phyloP scores from a whole-genome alignment of 1,284 basidiomycete species.

The Ustilago trichophora region DNA sequence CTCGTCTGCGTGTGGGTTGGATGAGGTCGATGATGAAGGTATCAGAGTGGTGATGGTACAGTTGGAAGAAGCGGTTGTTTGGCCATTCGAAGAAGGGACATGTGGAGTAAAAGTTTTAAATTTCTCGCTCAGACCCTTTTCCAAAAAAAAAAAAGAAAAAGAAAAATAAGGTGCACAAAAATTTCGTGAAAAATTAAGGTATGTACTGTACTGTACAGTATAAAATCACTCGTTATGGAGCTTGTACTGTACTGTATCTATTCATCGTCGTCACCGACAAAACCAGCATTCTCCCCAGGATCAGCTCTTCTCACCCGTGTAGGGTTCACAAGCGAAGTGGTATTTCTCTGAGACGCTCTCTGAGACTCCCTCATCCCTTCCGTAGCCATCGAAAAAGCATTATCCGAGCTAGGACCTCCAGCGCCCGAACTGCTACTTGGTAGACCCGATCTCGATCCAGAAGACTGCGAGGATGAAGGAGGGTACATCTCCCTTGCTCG shows the following conservation, averaged over 20 bases:
- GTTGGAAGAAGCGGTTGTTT: no score
- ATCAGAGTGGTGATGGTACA: constrained; percentile 5
- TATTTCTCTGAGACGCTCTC: constrained; percentile 4
- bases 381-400: neutral
- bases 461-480: constrained; percentile 4
- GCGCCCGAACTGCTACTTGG: constrained; percentile 13
- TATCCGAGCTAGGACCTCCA: constrained; percentile 20
- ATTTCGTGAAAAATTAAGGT: no score
- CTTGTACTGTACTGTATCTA: no score
- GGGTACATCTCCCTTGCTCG: neutral
- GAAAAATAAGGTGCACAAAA: no score
- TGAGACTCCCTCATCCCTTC: neutral
- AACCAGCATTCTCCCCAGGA: constrained; percentile 30
- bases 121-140: no score
- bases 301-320: constrained; percentile 23
- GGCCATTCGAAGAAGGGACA: no score
- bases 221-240: no score
- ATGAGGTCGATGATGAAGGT: constrained; percentile 1
- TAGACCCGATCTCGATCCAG: neutral
- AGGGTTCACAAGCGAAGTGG: constrained; percentile 35
- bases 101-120: constrained; percentile 1
- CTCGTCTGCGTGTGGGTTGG: no score
- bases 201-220: no score
- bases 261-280: constrained; percentile 41
- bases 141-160: neutral